phyloP scores from a whole-genome alignment of 805 yeast species.

The Zygoascus tannicola region DNA sequence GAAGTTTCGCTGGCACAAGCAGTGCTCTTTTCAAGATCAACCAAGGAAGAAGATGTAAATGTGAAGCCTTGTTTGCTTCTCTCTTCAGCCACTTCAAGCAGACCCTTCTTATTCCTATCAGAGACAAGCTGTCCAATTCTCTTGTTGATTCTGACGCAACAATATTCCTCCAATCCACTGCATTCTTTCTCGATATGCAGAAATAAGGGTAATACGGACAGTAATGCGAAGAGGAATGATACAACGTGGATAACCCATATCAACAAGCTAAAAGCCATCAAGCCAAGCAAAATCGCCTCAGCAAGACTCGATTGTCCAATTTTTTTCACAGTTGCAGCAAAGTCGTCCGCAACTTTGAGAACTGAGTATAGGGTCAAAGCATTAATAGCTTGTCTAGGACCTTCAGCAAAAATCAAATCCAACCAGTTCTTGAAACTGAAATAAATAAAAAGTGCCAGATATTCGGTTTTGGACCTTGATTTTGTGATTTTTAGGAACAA shows the following conservation, averaged over 20 bases:
- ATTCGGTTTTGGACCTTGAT: conserved; percentile 55
- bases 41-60: neutral
- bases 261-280: conserved; percentile 66
- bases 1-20: neutral
- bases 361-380: conserved; percentile 59
- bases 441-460: conserved; percentile 56
- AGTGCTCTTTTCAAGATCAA: neutral
- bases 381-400: conserved; percentile 82
- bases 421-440: conserved; percentile 56
- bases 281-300: conserved; percentile 63
- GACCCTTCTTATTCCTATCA: conserved; percentile 28
- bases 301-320: conserved; percentile 54
- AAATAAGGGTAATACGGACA: conserved; percentile 44
- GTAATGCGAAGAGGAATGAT: conserved; percentile 45
- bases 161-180: conserved; percentile 46
- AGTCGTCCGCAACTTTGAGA: conserved; percentile 27
- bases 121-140: conserved; percentile 45
- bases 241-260: conserved; percentile 65
- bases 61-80: conserved; percentile 13
- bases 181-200: conserved; percentile 34
- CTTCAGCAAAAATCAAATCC: conserved; percentile 60
- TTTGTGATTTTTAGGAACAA: conserved; percentile 58
- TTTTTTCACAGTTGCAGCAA: conserved; percentile 34
- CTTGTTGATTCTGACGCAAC: conserved; percentile 50
- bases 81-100: conserved; percentile 21